Conservation (phyloP, 1,139 yeast genomes). For the Ashbya aceris region DNA sequence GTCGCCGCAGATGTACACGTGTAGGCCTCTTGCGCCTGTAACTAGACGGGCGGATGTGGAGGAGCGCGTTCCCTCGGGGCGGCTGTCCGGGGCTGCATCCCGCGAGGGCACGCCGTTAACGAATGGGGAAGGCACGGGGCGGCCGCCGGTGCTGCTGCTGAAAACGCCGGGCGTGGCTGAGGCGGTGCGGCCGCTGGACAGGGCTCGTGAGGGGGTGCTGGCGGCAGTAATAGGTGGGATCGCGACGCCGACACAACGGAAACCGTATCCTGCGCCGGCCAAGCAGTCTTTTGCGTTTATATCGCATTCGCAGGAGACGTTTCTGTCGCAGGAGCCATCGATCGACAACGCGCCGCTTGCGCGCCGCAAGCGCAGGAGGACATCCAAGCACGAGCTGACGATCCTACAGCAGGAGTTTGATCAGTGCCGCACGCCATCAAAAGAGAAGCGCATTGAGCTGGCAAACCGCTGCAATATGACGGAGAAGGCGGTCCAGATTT, state of each 20-base stretch:
- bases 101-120: neutral
- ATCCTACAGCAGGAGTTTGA: constrained; percentile 74
- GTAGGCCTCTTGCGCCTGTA: neutral
- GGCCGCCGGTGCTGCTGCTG: neutral
- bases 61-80: neutral
- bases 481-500: constrained; percentile 94
- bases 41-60: neutral
- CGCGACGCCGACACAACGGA: neutral
- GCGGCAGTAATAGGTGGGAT: neutral
- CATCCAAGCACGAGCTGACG: constrained; percentile 76
- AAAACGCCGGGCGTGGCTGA: neutral
- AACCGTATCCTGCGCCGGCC: constrained; percentile 19
- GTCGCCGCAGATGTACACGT: neutral
- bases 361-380: constrained; percentile 88
- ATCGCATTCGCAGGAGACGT: constrained; percentile 82
- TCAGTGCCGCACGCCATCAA: constrained; percentile 72
- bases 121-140: neutral
- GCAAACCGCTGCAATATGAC: constrained; percentile 79
- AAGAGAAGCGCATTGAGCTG: constrained; percentile 61
- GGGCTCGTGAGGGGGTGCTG: neutral
- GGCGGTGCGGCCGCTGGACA: neutral
- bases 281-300: constrained; percentile 69
- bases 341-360: constrained; percentile 87
- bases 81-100: neutral
- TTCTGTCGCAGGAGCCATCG: constrained; percentile 72